Evolutionary conservation across 2,329 filamentous ascomycete species (phyloP), one percentile per base, ranked within the genome.

Genomic region (Colletotrichum sojae): DNA sequence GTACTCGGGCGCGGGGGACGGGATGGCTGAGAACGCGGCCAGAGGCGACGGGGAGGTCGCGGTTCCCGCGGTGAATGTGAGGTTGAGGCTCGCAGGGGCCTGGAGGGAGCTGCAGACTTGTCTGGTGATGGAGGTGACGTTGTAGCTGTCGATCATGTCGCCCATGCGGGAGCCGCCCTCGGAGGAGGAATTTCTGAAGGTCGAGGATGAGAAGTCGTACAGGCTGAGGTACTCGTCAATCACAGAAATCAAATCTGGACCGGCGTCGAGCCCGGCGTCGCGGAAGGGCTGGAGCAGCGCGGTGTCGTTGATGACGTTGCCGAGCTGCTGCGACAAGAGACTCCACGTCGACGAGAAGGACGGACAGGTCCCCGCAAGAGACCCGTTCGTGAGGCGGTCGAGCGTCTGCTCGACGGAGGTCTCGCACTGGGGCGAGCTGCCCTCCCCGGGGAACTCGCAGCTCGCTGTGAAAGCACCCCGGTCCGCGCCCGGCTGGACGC

Each of bases 101-200:
- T 81, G 77, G 6, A 81, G 75, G 27, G 76, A 74, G 5, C 75
- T 74, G 69, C 80, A 82, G 36, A 81, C 75, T 40, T 81, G 79
- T 20, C 31, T 75, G 72, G 20, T 76, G 73, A 40, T 82, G 73
- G 67, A 66, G 72, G 55, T 76, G 73, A 51, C 75, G 36, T 77
- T 75, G 73, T 82, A 82, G 0, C 75, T 68, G 40, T 73, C 62
- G 36, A 82, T 71, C 55, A 81, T 79, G 6, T 74, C 64, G 16
- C 78, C 73, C 9, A 82, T 62, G 2, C 76, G 75, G 0, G 72
- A 68, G 1, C 64, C 60, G 8, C 60, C 69, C 27, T 74, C 75
- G 39, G 77, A 77, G n/a, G 60, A 56, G 2, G 63, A 63, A 49
- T 66, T 66, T 2, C 20, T 20, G 16, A 81, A 76, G 20, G 75